phyloP scores from a whole-genome alignment of 352 stramenopile species.

The Aphanomyces stellatus region DNA sequence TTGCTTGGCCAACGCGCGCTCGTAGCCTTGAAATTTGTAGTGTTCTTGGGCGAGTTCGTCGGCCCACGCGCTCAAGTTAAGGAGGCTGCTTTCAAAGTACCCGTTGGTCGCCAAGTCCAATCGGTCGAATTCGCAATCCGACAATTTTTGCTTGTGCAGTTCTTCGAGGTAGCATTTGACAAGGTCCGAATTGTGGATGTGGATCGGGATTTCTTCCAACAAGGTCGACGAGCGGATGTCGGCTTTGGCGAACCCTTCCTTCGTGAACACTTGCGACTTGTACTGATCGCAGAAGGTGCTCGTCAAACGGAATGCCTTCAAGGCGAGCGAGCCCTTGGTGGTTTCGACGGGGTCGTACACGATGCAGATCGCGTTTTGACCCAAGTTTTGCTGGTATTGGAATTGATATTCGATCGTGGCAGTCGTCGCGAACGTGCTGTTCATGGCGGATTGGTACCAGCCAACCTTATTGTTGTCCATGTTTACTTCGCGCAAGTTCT shows the following conservation, averaged over 20 bases:
- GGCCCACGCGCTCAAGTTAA: constrained; percentile 96
- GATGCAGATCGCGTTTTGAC: constrained; percentile 95
- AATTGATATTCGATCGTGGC: constrained; percentile 94
- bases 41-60: constrained; percentile 96
- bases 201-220: constrained; percentile 94
- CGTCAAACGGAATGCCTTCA: constrained; percentile 95
- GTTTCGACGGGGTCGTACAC: constrained; percentile 98
- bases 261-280: constrained; percentile 75
- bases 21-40: constrained; percentile 87
- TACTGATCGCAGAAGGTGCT: constrained; percentile 90
- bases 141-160: constrained; percentile 49
- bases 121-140: constrained; percentile 86
- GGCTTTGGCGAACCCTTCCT: constrained; percentile 71
- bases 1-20: constrained; percentile 81
- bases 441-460: constrained; percentile 97
- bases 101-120: constrained; percentile 94
- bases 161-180: constrained; percentile 92
- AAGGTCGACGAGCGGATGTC: constrained; percentile 84
- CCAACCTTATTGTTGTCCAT: constrained; percentile 99
- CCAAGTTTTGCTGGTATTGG: constrained; percentile 95
- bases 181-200: constrained; percentile 93
- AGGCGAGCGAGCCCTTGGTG: constrained; percentile 85
- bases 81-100: constrained; percentile 96
- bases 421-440: constrained; percentile 93
- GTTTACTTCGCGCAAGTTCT: constrained; percentile 96